Base-by-base conservation (phyloP, 2,329 filamentous ascomycete species). In the Graphilbum fragrans region DNA sequence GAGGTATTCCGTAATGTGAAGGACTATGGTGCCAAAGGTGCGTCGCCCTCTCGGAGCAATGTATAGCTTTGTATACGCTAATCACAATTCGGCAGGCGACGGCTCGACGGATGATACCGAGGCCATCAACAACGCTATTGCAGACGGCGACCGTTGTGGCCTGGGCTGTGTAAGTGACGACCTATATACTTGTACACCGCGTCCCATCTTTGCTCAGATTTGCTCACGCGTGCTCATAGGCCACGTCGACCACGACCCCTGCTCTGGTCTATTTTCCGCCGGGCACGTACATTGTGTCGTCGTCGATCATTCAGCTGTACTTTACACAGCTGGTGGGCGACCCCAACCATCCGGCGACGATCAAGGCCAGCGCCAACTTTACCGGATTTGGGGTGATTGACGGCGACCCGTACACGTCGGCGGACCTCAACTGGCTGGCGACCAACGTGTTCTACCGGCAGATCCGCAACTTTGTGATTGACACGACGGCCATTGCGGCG, bases 311-410 rank as follows among this genome's bases (percentile, higher is more conserved):
- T 34, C 77, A 82, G 55, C 78, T 80, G 60, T 92, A 88, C 63
- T 86, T 86, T 56, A 87, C 84, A 2, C 80, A 86, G 57, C 69
- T 92, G 46, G 70, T 87, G 23, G 84, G 83, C 33, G 80, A 88
- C 57, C 74, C 80, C 10, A 67, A 64, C 18, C 58, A 69, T 45
- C 65, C 71, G 43, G 64, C 82, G 6, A 65, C 21, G 16, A 65
- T 80, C 41, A 70, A 71, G 50, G 74, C 74, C 3, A 62, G 66
- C 1, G 48, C 66, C 1, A 60, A 60, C 43, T 80, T 80, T 50
- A 41, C 49, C 7, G 66, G 60, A 29, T 62, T 69, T 32, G 65
- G 65, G 6, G 55, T 72, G 25, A 66, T 72, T 34, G 67, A 72
- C 41, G 66, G 65, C 11, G 67, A 70, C 41, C 62, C 60, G 7